A percentile compares a stretch with the other conserved stretches of the same genome.
These are phyloP conservation scores for Fusarium nanum DNA, from an alignment of 2,329 filamentous ascomycete genomes.

Conservation along the genomic window DNA sequence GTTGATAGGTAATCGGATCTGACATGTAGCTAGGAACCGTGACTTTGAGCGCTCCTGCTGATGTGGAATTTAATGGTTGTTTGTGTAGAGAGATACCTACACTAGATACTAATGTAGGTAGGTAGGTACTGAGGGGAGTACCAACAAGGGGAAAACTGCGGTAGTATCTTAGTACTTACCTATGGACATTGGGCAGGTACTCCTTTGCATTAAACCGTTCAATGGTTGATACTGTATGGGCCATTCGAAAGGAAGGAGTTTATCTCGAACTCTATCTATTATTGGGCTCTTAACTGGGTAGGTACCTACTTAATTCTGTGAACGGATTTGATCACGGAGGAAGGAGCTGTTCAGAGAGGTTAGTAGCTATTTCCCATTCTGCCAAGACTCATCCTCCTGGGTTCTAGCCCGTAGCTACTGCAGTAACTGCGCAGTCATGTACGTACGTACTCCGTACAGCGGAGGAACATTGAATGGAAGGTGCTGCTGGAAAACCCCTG, in stretches of 20 bases:
- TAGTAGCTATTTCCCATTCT: neutral
- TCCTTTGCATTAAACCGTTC: neutral
- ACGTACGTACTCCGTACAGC: neutral
- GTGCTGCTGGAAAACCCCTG: constrained; percentile 21
- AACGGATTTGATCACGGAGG: neutral
- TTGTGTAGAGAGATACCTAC: neutral
- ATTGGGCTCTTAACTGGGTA: neutral
- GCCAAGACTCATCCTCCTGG: neutral
- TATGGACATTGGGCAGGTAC: neutral
- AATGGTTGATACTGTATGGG: neutral
- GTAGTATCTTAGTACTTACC: neutral
- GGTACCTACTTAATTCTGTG: neutral
- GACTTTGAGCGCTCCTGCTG: neutral
- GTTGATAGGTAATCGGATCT: constrained; percentile 1
- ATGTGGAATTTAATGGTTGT: neutral
- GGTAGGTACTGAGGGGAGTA: too few relatives aligned
- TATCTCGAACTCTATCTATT: constrained; percentile 31
- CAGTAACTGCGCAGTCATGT: neutral
- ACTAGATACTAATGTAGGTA: neutral
- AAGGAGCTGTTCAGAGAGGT: neutral
- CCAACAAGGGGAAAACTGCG: too few relatives aligned
- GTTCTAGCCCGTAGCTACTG: neutral
- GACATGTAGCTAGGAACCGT: neutral
- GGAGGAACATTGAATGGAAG: neutral
- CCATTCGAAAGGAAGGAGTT: constrained; percentile 15